Evolutionary conservation across 208 protist genomes (phyloP), one percentile per base, ranked within the genome.

Genomic region (Crithidia bombi): DNA sequence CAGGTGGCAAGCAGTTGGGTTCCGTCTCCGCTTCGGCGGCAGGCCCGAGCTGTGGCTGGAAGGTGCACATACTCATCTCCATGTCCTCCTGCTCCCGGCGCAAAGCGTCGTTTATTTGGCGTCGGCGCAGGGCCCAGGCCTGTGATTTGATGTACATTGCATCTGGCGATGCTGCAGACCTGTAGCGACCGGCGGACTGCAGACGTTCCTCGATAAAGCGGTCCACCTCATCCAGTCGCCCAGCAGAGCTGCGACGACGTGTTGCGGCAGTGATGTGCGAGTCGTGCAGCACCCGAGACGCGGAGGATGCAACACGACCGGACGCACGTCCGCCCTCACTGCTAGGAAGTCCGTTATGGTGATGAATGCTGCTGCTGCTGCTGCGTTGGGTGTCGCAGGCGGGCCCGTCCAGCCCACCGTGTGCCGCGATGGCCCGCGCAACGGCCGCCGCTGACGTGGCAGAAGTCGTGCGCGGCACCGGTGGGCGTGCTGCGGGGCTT

Each of bases 141-240:
- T 87, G 62, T 19, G 82, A 83, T 62, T 84, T 86, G 63, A 73
- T 59, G 70, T 90, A 90, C 81, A 89, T 82, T 19, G 74, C 79
- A 32, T 89, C 80, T 1, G 84, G 70, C 12, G 62, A 46, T 9
- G 57, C 50, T 1, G 71, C 36, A 26, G 65, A 33, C 32, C 72
- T 70, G 78, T 85, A 91, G 46, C 78, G 74, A 5, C 75, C 83
- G 19, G 69, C 73, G 19, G 66, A 46, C 32, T 63, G 75, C 61
- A 84, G 55, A 15, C 82, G 79, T 21, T 51, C 30, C 3, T 63
- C 63, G 36, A 89, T 58, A 26, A 79, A 47, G 0, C 51, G 46
- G 1, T 87, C 83, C 25, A 81, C 75, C 30, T 76, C 49, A 14
- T 63, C 61, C 28, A 75, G 17, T 3, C 43, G 63, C 12, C 51